Evolutionary conservation across 2,329 filamentous ascomycete genomes (phyloP).

Genomic region (Aspergillus oerlinghausenensis): DNA sequence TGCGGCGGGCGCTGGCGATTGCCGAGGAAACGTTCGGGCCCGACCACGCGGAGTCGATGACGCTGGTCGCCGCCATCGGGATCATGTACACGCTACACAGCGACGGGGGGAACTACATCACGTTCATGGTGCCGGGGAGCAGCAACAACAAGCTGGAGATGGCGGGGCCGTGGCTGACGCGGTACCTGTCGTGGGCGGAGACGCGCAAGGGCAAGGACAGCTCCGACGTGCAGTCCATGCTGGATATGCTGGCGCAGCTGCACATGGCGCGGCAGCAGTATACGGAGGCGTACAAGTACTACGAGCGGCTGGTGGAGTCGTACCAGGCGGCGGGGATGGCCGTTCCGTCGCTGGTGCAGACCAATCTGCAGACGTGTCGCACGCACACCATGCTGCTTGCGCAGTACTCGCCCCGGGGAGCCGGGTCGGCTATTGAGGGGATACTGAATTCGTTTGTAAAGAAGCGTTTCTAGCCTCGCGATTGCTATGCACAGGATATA

Average conservation of each 20-base stretch:
- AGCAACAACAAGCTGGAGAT: slow-evolving; percentile 7
- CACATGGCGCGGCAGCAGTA: slow-evolving; percentile 21
- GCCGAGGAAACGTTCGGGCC: slow-evolving; percentile 24
- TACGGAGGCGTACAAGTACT: slow-evolving; percentile 22
- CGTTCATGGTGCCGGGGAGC: neutral
- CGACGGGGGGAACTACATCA: neutral
- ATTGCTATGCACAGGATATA: neutral
- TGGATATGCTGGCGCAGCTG: slow-evolving; percentile 21
- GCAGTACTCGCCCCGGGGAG: slow-evolving; percentile 4
- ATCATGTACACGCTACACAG: slow-evolving; percentile 24
- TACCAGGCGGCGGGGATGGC: slow-evolving; percentile 7
- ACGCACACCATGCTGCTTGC: slow-evolving; percentile 15
- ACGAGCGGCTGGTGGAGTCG: slow-evolving; percentile 18
- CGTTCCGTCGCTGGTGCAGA: slow-evolving; percentile 14
- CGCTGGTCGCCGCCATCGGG: slow-evolving; percentile 24
- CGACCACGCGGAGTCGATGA: slow-evolving; percentile 24
- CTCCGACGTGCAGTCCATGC: slow-evolving; percentile 18
- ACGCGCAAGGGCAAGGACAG: slow-evolving; percentile 17
- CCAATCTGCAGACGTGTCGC: slow-evolving; percentile 20
- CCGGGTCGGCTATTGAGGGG: slow-evolving; percentile 12
- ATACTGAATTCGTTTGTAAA: slow-evolving; percentile 19
- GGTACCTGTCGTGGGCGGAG: slow-evolving; percentile 27
- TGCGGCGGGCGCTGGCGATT: slow-evolving; percentile 25
- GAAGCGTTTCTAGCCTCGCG: slow-evolving; percentile 8
- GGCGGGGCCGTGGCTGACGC: slow-evolving; percentile 24